Evolutionary conservation across 148 eudicot species (phyloP).

Genomic region (Spergularia marina): DNA sequence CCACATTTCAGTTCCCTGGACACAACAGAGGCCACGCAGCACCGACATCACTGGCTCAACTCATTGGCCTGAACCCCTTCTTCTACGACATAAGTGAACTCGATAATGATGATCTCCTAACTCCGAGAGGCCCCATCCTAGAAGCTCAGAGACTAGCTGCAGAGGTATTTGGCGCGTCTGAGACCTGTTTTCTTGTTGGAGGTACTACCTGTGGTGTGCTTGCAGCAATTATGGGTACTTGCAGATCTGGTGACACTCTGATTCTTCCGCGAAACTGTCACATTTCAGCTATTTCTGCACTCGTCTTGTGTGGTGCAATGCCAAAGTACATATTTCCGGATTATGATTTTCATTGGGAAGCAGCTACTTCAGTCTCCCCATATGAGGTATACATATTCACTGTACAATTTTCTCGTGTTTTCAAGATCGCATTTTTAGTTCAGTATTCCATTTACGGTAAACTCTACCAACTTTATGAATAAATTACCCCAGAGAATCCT

Average conservation of each 20-base stretch:
- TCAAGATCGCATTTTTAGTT: too few relatives aligned
- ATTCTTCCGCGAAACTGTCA: conserved; percentile 81
- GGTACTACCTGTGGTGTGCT: conserved; percentile 89
- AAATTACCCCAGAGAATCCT: too few relatives aligned
- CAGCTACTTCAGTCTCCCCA: conserved; percentile 57
- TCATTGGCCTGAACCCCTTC: conserved; percentile 59
- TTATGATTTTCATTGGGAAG: conserved; percentile 62
- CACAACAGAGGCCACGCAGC: conserved; percentile 76
- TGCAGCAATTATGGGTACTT: conserved; percentile 75
- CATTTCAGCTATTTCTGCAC: conserved; percentile 61
- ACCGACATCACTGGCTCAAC: conserved; percentile 51
- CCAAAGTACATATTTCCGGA: conserved; percentile 70
- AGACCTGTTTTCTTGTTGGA: conserved; percentile 93
- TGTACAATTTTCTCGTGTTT: background rate
- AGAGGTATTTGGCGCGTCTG: conserved; percentile 66
- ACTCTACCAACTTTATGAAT: too few relatives aligned
- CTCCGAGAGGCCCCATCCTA: conserved; percentile 66
- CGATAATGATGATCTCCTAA: conserved; percentile 54
- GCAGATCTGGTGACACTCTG: conserved; percentile 71
- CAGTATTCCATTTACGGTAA: too few relatives aligned
- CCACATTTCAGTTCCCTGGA: conserved; percentile 78
- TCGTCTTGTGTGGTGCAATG: conserved; percentile 65
- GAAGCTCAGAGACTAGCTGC: conserved; percentile 74
- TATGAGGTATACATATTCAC: conserved; percentile 39
- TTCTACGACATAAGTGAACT: conserved; percentile 67